phyloP scores from a whole-genome alignment of 1,139 yeast genomes.

The Pneumocystis murina region DNA sequence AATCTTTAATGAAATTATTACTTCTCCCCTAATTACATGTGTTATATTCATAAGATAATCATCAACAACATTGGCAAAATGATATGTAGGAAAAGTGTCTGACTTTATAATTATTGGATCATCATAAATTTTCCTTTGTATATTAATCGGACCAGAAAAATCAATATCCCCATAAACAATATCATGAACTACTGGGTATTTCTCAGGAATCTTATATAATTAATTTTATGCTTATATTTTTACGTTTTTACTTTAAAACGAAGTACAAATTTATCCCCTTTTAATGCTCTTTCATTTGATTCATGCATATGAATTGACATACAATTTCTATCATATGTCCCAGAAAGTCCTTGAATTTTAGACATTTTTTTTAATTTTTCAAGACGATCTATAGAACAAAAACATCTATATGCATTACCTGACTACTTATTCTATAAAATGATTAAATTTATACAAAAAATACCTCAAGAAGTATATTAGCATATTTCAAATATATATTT shows the following conservation, averaged over 20 bases:
- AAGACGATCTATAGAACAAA: constrained; percentile 70
- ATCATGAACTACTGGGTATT: constrained; percentile 54
- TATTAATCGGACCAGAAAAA: constrained; percentile 64
- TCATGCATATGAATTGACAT: constrained; percentile 31
- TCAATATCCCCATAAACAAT: constrained; percentile 61
- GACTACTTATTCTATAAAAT: constrained; percentile 10
- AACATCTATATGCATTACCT: constrained; percentile 74
- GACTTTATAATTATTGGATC: constrained; percentile 82
- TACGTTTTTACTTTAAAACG: constrained; percentile 15
- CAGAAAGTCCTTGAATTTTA: constrained; percentile 64
- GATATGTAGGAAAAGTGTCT: constrained; percentile 90
- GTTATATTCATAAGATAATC: constrained; percentile 86
- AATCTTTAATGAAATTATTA: background rate
- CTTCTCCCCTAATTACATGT: constrained; percentile 86
- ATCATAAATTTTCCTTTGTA: constrained; percentile 59
- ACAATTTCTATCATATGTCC: constrained; percentile 81
- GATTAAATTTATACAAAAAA: background rate
- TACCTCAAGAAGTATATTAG: constrained; percentile 36
- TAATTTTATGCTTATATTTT: constrained; percentile 30
- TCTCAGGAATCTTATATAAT: constrained; percentile 37
- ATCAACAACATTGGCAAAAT: constrained; percentile 88
- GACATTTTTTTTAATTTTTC: constrained; percentile 57
- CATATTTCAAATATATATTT: constrained; percentile 43
- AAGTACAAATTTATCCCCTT: constrained; percentile 24
- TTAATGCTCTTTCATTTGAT: constrained; percentile 24